phyloP scores from a whole-genome alignment of 2,329 filamentous ascomycete genomes.

The Elsinoe ampelina region DNA sequence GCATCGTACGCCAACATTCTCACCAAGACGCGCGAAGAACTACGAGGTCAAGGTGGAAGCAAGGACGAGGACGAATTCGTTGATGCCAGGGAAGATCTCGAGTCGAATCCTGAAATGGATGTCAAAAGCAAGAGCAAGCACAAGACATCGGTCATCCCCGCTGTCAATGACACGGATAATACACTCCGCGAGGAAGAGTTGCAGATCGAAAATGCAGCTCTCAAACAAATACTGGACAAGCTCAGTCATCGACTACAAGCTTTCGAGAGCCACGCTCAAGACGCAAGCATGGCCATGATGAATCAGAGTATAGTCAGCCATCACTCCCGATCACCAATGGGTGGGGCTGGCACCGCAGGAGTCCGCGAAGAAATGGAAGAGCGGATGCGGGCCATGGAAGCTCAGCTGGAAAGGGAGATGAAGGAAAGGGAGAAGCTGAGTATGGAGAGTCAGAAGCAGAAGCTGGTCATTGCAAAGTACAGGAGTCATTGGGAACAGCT shows the following conservation, averaged over 20 bases:
- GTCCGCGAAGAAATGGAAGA: slow-evolving; percentile 5
- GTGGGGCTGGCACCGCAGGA: slow-evolving; percentile 10
- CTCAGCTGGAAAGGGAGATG: slow-evolving; percentile 43
- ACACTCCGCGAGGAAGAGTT: slow-evolving; percentile 58
- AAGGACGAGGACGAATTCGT: slow-evolving; percentile 77
- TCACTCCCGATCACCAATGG: slow-evolving; percentile 7
- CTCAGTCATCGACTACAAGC: slow-evolving; percentile 80
- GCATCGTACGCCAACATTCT: slow-evolving; percentile 82
- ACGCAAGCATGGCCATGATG: slow-evolving; percentile 60
- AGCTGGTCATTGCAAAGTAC: slow-evolving; percentile 55
- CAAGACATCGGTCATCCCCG: slow-evolving; percentile 33
- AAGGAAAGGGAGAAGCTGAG: slow-evolving; percentile 55
- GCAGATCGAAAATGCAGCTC: slow-evolving; percentile 73
- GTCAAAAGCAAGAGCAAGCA: slow-evolving; percentile 29
- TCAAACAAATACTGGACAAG: slow-evolving; percentile 78
- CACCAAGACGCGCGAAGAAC: slow-evolving; percentile 43
- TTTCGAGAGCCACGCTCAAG: slow-evolving; percentile 88
- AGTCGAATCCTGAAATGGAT: neutral
- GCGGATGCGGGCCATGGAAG: slow-evolving; percentile 47
- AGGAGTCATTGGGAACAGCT: slow-evolving; percentile 59
- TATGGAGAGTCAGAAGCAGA: slow-evolving; percentile 53
- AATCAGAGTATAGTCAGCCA: slow-evolving; percentile 58
- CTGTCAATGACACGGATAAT: slow-evolving; percentile 23
- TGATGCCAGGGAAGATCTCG: slow-evolving; percentile 60
- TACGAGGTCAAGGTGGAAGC: slow-evolving; percentile 29